phyloP scores from a whole-genome alignment of 2,329 filamentous ascomycete genomes.

The Pyricularia pennisetigena region DNA sequence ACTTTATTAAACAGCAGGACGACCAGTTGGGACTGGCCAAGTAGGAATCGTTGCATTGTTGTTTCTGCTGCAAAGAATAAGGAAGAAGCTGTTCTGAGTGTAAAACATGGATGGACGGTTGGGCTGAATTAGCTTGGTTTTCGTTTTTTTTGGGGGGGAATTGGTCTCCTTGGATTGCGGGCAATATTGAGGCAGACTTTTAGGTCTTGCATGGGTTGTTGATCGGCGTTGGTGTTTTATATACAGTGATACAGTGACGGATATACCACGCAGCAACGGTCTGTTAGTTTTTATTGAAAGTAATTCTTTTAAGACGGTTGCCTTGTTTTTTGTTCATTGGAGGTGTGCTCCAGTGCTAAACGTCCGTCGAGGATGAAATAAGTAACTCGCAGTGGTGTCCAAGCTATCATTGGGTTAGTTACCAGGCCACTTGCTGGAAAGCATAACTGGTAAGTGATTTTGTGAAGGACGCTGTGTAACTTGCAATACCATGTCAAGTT shows the following conservation, averaged over 20 bases:
- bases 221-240: neutral
- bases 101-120: neutral
- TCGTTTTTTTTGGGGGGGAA: neutral
- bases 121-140: neutral
- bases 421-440: neutral
- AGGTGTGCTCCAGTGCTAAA: neutral
- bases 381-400: too few relatives aligned
- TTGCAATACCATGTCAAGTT: too few relatives aligned
- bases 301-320: neutral
- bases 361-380: neutral
- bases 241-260: neutral
- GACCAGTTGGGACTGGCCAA: slow-evolving; percentile 1
- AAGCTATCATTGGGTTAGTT: neutral
- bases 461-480: too few relatives aligned
- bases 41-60: neutral
- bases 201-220: neutral
- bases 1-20: slow-evolving; percentile 61
- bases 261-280: neutral
- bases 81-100: neutral
- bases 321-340: neutral
- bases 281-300: neutral
- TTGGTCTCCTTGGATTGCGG: neutral
- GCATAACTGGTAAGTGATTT: too few relatives aligned
- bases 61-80: neutral
- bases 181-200: neutral